These are phyloP conservation scores for Auriscalpium vulgare DNA, from an alignment of 768 basidiomycete species.

Conservation along the genomic window DNA sequence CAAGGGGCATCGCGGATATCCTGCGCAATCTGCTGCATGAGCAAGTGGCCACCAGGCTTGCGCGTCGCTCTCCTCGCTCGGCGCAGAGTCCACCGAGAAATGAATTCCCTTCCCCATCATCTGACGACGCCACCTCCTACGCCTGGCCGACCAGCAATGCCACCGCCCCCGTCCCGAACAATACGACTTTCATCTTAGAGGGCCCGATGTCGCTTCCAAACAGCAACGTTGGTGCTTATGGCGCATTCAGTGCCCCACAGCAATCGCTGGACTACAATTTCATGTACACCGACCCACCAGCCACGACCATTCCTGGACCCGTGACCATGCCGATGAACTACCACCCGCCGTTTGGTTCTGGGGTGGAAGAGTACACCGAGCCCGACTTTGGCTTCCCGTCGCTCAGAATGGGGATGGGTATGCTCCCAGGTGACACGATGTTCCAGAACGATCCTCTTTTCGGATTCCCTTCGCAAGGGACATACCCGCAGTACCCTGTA, in stretches of 20 bases:
- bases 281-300: neutral
- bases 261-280: neutral
- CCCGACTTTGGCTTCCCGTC: neutral
- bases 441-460: neutral
- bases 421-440: neutral
- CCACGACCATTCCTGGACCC: constrained; percentile 1
- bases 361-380: constrained; percentile 1
- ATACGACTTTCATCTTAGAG: too few species aligned
- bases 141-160: too few species aligned
- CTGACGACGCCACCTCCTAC: neutral
- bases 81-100: neutral
- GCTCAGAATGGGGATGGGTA: neutral
- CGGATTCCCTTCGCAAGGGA: too few species aligned
- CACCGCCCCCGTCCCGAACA: too few species aligned
- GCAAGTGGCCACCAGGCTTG: constrained; percentile 11
- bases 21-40: constrained; percentile 8
- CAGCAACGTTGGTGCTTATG: neutral
- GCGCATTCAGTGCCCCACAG: neutral
- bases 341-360: constrained; percentile 8
- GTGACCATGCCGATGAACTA: constrained; percentile 3
- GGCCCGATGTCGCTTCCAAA: neutral
- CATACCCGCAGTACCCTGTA: too few species aligned
- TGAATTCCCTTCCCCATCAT: neutral
- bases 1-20: constrained; percentile 10
- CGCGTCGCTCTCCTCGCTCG: constrained; percentile 10